Evolutionary conservation across 345 rosid species (phyloP), one percentile per base, ranked within the genome.

Genomic region (Diplotaxis tenuifolia): DNA sequence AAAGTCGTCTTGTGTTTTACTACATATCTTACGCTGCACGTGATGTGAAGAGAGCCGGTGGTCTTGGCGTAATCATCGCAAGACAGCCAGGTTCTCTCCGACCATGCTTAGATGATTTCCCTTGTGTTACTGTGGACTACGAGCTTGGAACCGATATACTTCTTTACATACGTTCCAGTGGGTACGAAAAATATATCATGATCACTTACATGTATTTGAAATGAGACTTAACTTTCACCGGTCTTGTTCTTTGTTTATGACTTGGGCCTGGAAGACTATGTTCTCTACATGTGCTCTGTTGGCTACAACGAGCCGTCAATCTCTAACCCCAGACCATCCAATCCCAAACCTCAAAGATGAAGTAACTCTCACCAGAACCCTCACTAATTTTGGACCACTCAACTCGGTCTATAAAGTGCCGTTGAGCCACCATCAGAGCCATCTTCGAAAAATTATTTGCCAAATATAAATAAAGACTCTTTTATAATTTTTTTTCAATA

Each of bases 161-260:
- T 56, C 14, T 73, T 38, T 73, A 82, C 65, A 77, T 80, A 42
- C 83, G 75, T 22, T 80, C 83, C 54, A 29, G 68, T 32, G 36
- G 80, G 83, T 82, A 79, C 40, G 38, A 5, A 45, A n/a, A n/a
- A 45, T n/a, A n/a, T n/a, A n/a, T n/a, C 50, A 45, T 45, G 50
- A n/a, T n/a, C n/a, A n/a, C n/a, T n/a, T n/a, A n/a, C n/a, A n/a
- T n/a, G n/a, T n/a, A n/a, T n/a, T n/a, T n/a, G n/a, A n/a, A n/a
- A n/a, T n/a, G n/a, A n/a, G n/a, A n/a, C n/a, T n/a, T n/a, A n/a
- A n/a, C n/a, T n/a, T n/a, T n/a, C n/a, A n/a, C n/a, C n/a, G n/a
- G 93, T 34, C 76, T n/a, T n/a, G n/a, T n/a, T n/a, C n/a, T n/a
- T 91, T 6, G 45, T 91, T 0, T 86, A 87, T 34, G 90, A 89